A percentile compares a stretch with the other conserved stretches of the same genome.
phyloP scores from a whole-genome alignment of 352 stramenopile genomes.

The Elongisporangium undulatum region DNA sequence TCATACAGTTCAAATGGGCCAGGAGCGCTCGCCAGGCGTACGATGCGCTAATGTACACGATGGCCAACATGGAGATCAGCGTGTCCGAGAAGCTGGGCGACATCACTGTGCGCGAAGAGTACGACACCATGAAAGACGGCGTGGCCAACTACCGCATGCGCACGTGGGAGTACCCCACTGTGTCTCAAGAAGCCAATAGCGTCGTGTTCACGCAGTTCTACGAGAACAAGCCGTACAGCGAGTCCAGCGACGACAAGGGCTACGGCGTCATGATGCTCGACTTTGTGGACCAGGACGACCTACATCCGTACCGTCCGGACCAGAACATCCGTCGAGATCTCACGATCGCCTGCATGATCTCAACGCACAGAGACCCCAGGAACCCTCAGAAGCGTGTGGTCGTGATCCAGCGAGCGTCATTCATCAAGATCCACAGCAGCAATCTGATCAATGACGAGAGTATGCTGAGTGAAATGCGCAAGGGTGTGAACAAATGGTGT shows the following conservation, averaged over 20 bases:
- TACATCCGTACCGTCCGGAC: slow-evolving; percentile 12
- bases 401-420: slow-evolving; percentile 14
- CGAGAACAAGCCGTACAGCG: neutral
- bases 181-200: neutral
- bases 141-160: neutral
- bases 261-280: slow-evolving; percentile 10
- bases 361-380: neutral
- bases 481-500: neutral
- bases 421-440: slow-evolving; percentile 10
- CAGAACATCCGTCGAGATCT: slow-evolving; percentile 8
- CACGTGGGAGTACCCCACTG: neutral
- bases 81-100: slow-evolving; percentile 35
- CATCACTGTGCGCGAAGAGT: slow-evolving; percentile 45
- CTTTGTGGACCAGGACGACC: slow-evolving; percentile 14
- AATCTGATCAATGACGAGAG: neutral
- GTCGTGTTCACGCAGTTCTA: neutral
- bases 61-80: slow-evolving; percentile 45
- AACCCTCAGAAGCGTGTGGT: slow-evolving; percentile 16
- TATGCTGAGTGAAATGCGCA: neutral
- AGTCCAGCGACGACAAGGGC: neutral
- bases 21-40: neutral
- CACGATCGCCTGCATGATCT: neutral
- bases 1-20: neutral
- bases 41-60: neutral
- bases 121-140: slow-evolving; percentile 37